phyloP scores from a whole-genome alignment of 345 rosid species.

The Carallia pectinifolia region DNA sequence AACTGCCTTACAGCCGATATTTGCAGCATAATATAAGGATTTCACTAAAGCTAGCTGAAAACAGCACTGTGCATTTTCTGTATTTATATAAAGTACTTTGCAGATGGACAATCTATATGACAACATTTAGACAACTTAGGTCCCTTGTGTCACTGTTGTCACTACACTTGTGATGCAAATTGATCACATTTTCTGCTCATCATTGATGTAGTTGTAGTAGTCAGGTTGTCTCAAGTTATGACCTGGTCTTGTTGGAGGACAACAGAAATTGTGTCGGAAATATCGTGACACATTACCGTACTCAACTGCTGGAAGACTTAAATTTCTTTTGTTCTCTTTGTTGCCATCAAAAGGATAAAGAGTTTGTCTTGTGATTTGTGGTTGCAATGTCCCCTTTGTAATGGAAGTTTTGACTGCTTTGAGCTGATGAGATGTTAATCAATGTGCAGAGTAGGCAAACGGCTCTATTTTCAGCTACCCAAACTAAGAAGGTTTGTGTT shows the following conservation, averaged over 20 bases:
- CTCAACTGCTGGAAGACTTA: too few relatives aligned
- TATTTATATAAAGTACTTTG: not conserved
- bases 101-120: not conserved
- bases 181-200: not conserved
- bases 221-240: not conserved
- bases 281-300: too few relatives aligned
- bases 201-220: too few relatives aligned
- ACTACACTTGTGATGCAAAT: not conserved
- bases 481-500: slow-evolving; percentile 75
- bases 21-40: too few relatives aligned
- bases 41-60: not conserved
- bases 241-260: not conserved
- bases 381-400: not conserved
- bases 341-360: not conserved
- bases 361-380: not conserved
- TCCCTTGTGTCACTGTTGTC: not conserved
- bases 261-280: not conserved
- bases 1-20: not conserved
- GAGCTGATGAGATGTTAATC: slow-evolving; percentile 24
- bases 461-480: slow-evolving; percentile 96
- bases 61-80: not conserved
- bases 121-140: not conserved
- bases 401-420: not conserved
- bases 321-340: too few relatives aligned
- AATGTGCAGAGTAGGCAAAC: slow-evolving; percentile 86